Base-by-base conservation (phyloP, 1,284 basidiomycete species). In the Jaminaea rosea region DNA sequence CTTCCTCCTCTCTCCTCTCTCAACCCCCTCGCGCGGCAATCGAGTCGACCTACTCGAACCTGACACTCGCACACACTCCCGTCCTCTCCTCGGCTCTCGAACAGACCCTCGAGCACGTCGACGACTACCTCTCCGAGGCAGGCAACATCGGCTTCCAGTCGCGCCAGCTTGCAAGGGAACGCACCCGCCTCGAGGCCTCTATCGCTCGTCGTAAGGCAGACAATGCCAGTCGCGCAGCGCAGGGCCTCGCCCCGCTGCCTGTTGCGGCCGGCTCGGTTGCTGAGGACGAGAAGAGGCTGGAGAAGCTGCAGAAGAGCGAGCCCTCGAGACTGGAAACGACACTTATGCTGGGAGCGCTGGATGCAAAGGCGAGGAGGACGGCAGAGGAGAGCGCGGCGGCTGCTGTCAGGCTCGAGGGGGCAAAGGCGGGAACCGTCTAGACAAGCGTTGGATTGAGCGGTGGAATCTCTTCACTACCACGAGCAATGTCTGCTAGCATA, bases 151-250 rank as follows among this genome's bases (percentile, higher is more conserved):
- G 87, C 46, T 98, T 92, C 80, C 80, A 92, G 69, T 80, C 82
- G 44, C 84, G 93, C 53, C 91, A 96, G 75, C 90, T 96, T 66
- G 86, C 84, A 23, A 82, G 93, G 44, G 93, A 97, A 76, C 86
- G 85, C 72, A 78, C 81, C 34, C 83, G 83, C 58, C 88, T 90
- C 55, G 93, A 98, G 57, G 90, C 63, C 11, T 71, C 65, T 48
- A 53, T 73, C 28, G 54, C 64, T 10, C 62, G 69, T 24, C 59
- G 62, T 58, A 87, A 86, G 72, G 88, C 93, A 69, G 93, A 97
- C 77, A 96, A 92, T 72, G 82, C 81, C 21, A 78, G 80, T 53
- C 82, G 93, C 52, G 81, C 86, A 58, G 84, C 84, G 46, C 86
- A 92, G 67, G 91, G 91, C 8, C 78, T 94, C 53, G 81, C 83